Evolutionary conservation across 1,284 basidiomycete species (phyloP).

Genomic region (Rhodotorula sp.): DNA sequence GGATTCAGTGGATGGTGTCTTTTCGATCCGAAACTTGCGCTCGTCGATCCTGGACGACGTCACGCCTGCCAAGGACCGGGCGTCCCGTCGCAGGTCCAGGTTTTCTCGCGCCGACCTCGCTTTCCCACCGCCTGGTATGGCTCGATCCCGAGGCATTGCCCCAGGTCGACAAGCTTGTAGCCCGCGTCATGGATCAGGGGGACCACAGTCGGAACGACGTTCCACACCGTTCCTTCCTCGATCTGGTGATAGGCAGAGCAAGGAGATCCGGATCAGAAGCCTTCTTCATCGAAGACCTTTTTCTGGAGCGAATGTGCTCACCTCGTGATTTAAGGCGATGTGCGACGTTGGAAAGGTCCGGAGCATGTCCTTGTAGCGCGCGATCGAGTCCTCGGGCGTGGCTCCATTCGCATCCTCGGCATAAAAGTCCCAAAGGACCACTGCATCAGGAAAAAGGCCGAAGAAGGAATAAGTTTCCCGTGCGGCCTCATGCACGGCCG

Average conservation of each 20-base stretch:
- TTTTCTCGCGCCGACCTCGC: conserved; percentile 32
- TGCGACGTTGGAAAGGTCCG: conserved; percentile 12
- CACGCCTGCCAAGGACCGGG: background rate
- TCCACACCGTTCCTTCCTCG: conserved; percentile 25
- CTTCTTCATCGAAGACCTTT: background rate
- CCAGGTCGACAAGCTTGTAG: conserved; percentile 40
- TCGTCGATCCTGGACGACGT: background rate
- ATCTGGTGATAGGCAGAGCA: conserved; percentile 11
- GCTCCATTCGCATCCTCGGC: conserved; percentile 34
- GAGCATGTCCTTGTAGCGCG: conserved; percentile 25
- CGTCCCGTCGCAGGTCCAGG: conserved; percentile 33
- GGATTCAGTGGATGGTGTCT: too few relatives aligned
- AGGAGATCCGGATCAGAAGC: background rate
- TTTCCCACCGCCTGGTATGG: conserved; percentile 42
- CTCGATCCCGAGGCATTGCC: conserved; percentile 38
- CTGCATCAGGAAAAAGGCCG: background rate
- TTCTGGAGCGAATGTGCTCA: background rate
- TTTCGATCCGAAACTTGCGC: too few relatives aligned
- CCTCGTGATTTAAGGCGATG: conserved; percentile 42
- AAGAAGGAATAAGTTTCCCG: background rate
- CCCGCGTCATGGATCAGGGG: conserved; percentile 35
- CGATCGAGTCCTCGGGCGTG: conserved; percentile 13
- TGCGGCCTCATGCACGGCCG: background rate
- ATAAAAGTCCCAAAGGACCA: conserved; percentile 43
- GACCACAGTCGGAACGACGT: conserved; percentile 36